Base-by-base conservation (phyloP, 2,329 filamentous ascomycete genomes). In the Aspergillus flavus region DNA sequence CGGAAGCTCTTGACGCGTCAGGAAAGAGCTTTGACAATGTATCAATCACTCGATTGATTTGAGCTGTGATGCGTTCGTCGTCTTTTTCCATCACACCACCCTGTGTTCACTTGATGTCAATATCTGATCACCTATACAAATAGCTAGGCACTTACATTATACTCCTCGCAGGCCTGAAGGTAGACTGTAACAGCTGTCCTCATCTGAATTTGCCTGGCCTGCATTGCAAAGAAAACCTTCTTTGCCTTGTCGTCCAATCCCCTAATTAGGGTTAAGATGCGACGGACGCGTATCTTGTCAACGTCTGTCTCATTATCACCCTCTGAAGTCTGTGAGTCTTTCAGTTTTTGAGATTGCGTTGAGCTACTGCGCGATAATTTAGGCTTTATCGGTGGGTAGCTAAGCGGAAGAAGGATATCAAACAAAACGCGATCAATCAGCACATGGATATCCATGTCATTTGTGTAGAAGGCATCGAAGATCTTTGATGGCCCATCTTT, bases 371-470 rank as follows among this genome's bases (percentile, higher is more conserved):
- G 78, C 23, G 78, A 76, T 36, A 75, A 69, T 65, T 83, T 86
- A 10, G 80, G 72, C 68, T 89, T 89, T 64, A 89, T 86, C 1
- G 89, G 89, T 7, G 95, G 95, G 71, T 93, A 99, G 34, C 85
- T 87, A n/a, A 98, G 83, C 0, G 95, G 95, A n/a, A 99, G 83
- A 11, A 99, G 85, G 53, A 88, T 91, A 71, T 98, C 94, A 73
- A 91, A 96, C 65, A 96, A 84, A 36, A 94, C 92, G 59, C 90
- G 88, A 69, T 97, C 93, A 23, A 98, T 85, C 43, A 96, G 83
- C 23, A 93, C 86, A 72, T 96, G 95, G 58, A 97, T 87, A 67
- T 97, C 93, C 1, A 83, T 81, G 74, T 97, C 93, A 73, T 97
- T 97, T 64, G 93, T 91, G 76, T 97, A 99, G 72, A 91, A 94